Evolutionary conservation across 495 filamentous ascomycete genomes (phyloP).

Genomic region (Clohesyomyces aquaticus): DNA sequence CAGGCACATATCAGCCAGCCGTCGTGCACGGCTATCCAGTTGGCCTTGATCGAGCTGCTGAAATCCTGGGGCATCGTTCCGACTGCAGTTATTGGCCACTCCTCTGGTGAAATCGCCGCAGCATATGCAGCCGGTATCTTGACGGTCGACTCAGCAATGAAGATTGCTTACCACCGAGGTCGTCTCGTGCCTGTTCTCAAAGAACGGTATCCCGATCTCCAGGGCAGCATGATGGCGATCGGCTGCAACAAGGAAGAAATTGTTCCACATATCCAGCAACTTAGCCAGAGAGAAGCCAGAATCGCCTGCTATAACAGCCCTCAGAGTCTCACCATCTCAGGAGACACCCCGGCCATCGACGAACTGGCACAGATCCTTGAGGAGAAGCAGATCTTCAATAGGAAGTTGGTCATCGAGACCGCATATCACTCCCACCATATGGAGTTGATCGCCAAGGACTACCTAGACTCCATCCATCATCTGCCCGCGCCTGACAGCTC

Average conservation of each 20-base stretch:
- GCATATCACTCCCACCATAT: constrained; percentile 71
- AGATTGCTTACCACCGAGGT: constrained; percentile 49
- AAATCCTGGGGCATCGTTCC: constrained; percentile 42
- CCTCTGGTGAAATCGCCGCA: constrained; percentile 65
- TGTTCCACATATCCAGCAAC: constrained; percentile 23
- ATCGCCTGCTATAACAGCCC: constrained; percentile 46
- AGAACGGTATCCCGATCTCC: not conserved
- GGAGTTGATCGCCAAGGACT: constrained; percentile 50
- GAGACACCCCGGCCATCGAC: constrained; percentile 47
- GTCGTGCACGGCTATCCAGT: constrained; percentile 39
- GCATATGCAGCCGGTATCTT: constrained; percentile 62
- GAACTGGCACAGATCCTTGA: constrained; percentile 44
- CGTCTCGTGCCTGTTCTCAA: constrained; percentile 10
- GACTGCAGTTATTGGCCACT: constrained; percentile 59
- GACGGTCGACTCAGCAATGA: constrained; percentile 52
- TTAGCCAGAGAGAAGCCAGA: constrained; percentile 28
- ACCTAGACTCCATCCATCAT: constrained; percentile 43
- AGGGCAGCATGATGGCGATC: constrained; percentile 40
- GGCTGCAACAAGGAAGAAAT: constrained; percentile 13
- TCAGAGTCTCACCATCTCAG: constrained; percentile 45
- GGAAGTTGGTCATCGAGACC: constrained; percentile 49
- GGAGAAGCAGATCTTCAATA: constrained; percentile 48
- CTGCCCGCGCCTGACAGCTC: constrained; percentile 13
- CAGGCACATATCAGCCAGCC: constrained; percentile 27
- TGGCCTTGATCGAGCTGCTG: constrained; percentile 38